These are phyloP conservation scores for Candida bentonensis DNA, from an alignment of 805 yeast genomes.

Conservation along the genomic window DNA sequence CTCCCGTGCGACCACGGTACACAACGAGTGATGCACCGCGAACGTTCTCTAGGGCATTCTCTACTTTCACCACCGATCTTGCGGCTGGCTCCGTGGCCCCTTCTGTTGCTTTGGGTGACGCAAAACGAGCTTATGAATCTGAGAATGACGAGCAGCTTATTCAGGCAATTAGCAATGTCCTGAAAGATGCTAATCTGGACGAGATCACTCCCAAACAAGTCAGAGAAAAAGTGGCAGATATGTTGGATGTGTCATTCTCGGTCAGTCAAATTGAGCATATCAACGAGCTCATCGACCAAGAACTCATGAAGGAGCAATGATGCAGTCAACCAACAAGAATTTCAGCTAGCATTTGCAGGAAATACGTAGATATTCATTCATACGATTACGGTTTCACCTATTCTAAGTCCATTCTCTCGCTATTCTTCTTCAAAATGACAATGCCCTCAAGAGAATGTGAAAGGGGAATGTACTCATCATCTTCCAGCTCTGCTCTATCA, in stretches of 20 bases:
- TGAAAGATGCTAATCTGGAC: constrained; percentile 20
- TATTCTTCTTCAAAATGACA: constrained; percentile 76
- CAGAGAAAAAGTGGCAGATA: constrained; percentile 22
- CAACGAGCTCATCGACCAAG: constrained; percentile 22
- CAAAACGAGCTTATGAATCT: constrained; percentile 11
- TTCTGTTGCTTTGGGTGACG: not conserved
- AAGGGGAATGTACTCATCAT: constrained; percentile 78
- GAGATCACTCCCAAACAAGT: constrained; percentile 23
- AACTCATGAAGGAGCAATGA: constrained; percentile 13
- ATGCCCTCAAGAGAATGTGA: constrained; percentile 81
- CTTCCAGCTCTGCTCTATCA: constrained; percentile 93
- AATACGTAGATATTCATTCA: not conserved
- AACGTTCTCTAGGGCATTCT: not conserved
- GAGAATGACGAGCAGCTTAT: constrained; percentile 17
- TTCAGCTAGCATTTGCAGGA: no score
- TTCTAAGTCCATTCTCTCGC: constrained; percentile 1
- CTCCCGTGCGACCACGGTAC: not conserved
- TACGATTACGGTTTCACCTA: not conserved
- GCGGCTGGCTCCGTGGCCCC: not conserved
- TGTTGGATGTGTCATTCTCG: constrained; percentile 20
- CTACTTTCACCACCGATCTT: not conserved
- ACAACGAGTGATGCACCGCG: not conserved
- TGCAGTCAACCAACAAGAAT: no score
- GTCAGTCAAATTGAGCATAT: constrained; percentile 18
- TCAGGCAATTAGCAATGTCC: constrained; percentile 19